Percentiles rank a stretch among this genome's conserved stretches.
Conservation (phyloP, 2,329 filamentous ascomycete species). For the Pseudocercospora crystallina region DNA sequence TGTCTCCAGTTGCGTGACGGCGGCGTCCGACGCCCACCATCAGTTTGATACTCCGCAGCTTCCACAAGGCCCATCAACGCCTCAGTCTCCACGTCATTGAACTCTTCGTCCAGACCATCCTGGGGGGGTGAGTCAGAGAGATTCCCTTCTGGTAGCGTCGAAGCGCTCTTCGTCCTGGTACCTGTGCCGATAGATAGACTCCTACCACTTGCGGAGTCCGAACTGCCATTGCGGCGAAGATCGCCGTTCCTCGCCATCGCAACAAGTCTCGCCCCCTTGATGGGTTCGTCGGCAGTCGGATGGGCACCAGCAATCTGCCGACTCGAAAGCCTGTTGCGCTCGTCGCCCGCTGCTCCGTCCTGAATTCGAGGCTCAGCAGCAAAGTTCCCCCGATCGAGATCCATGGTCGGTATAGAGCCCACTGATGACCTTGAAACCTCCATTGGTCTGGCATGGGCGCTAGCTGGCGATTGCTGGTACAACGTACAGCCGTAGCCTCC, state of each 20-base stretch:
- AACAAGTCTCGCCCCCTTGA: constrained; percentile 7
- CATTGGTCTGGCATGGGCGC: background rate
- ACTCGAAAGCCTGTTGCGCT: too few species aligned
- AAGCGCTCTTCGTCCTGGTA: too few species aligned
- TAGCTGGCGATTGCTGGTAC: constrained; percentile 11
- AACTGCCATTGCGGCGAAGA: background rate
- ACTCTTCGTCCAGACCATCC: constrained; percentile 12
- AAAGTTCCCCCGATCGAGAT: too few species aligned
- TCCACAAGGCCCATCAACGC: constrained; percentile 16
- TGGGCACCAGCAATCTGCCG: too few species aligned
- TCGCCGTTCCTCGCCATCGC: constrained; percentile 4
- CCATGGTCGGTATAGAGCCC: too few species aligned
- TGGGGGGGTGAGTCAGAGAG: too few species aligned
- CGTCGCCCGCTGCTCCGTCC: too few species aligned
- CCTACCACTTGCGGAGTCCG: too few species aligned
- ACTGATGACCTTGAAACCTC: too few species aligned
- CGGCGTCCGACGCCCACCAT: constrained; percentile 15
- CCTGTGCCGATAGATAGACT: too few species aligned
- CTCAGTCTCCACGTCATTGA: constrained; percentile 11
- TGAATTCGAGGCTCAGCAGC: too few species aligned
- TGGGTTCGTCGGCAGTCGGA: background rate
- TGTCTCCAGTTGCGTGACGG: constrained; percentile 27
- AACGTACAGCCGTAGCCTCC: constrained; percentile 15
- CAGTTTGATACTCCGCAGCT: constrained; percentile 8
- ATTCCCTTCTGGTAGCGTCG: too few species aligned